Evolutionary conservation across 257 asterid genomes (phyloP), one percentile per base, ranked within the genome.

Genomic region (Jasminum sambac): DNA sequence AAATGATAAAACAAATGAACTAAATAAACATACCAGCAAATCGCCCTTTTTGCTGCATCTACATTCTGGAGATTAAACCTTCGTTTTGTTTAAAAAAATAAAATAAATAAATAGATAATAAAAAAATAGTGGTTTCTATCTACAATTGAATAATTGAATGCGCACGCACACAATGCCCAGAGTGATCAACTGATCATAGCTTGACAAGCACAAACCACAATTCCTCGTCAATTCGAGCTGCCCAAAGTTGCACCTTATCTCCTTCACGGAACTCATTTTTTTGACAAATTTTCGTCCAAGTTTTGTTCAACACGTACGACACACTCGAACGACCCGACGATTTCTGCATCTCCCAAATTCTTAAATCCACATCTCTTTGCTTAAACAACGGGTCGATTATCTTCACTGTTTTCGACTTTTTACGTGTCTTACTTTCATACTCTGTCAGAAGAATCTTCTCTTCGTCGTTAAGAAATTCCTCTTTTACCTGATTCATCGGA

Each of bases 341-440:
- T 8, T 2, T 12, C 61, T 61, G 72, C 46, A 4, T 12, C 71
- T 44, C 66, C 77, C 81, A 72, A 48, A 8, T 64, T 14, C 37
- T 9, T 24, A 77, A 2, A 6, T 48, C 73, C 39, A 40, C 48
- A 1, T 0, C 13, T 26, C 11, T 25, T 58, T 0, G 0, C 1
- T 4, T 14, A 65, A 59, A 9, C 26, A 43, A 65, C 7, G 81
- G 70, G 19, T 77, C 77, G 5, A 72, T 50, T 9, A 77, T 48
- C 62, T 36, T 60, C 66, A 60, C 74, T 17, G 12, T 9, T 0
- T 24, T 16, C 8, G 59, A 21, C 59, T 0, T 11, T 1, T n/a
- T 34, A 13, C 8, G 12, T 5, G 19, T 39, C 26, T 12, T 3
- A 1, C 17, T n/a, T 7, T 0, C 46, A 21, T 39, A 36, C 37